Base-by-base conservation (phyloP, 2,329 filamentous ascomycete species). In the Calonectria honghensis region DNA sequence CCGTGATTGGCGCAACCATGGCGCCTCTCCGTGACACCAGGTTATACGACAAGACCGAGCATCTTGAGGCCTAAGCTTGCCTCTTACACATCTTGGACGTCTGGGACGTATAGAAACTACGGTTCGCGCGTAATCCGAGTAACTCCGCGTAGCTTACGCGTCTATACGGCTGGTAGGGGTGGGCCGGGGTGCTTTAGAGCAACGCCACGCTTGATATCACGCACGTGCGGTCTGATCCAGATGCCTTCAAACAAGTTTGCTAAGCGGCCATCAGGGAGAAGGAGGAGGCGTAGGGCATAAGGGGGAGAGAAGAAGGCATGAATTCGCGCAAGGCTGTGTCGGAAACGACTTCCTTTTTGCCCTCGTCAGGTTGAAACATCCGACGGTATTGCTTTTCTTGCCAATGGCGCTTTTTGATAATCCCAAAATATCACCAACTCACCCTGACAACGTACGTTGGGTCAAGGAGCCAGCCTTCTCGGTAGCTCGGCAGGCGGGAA, bases 131-230 rank as follows among this genome's bases (percentile, higher is more conserved):
- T 63, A 63, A 29, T 63, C 37, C 57, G 57, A 63, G 27, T 63
- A 41, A 63, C 57, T 63, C 57, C 57, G 57, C 57, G 35, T 63
- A 63, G 57, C 35, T 63, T 37, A 63, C 57, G 57, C 57, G 57
- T 63, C 57, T 18, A 18, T 29, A 41, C 57, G 57, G n/a, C 18
- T 10, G 20, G 31, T 24, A 61, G 10, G 57, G 24, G 35, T 39
- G 57, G 57, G 24, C 24, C 37, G 11, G 39, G 24, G 24, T 24
- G 57, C 27, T 29, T 63, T 41, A 41, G 37, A 27, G n/a, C 14
- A 24, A 18, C 57, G 57, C 57, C 57, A 63, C 35, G 35, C 32
- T 63, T 63, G 35, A 59, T 11, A 16, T 20, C 14, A 27, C 27
- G 57, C 57, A 29, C 57, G 37, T 39, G 24, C 37, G 14, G 24